Evolutionary conservation across 441 rosid genomes (phyloP).

Genomic region (Francoa sonchifolia): DNA sequence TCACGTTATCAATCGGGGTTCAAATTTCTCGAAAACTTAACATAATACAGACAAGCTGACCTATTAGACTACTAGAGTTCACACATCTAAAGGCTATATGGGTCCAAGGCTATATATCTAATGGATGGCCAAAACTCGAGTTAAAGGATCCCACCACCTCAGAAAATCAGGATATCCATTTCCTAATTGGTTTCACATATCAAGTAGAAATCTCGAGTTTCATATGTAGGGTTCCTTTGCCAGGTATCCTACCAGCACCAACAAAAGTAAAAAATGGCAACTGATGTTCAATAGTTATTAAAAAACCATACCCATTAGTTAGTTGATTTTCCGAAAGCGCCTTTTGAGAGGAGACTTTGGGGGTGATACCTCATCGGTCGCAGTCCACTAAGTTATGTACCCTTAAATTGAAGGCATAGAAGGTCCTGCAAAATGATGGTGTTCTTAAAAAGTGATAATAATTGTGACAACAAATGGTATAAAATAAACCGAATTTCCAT

Average conservation of each 20-base stretch:
- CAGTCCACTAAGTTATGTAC: too few species aligned
- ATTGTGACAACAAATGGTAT: too few species aligned
- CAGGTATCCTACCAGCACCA: constrained; percentile 22
- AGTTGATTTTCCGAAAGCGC: constrained; percentile 15
- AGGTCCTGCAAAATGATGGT: constrained; percentile 26
- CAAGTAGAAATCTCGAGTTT: constrained; percentile 12
- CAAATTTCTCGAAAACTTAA: too few species aligned
- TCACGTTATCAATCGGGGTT: too few species aligned
- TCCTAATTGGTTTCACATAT: constrained; percentile 13
- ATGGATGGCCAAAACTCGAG: too few species aligned
- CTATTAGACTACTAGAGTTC: too few species aligned
- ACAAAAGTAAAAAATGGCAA: constrained; percentile 13
- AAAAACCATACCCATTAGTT: constrained; percentile 4
- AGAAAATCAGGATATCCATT: constrained; percentile 18
- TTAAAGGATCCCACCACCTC: constrained; percentile 51
- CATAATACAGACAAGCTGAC: too few species aligned
- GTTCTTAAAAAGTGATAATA: constrained; percentile 27
- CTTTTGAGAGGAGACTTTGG: constrained; percentile 14
- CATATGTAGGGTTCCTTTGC: constrained; percentile 23
- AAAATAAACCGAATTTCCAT: constrained; percentile 19
- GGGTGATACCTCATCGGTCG: too few species aligned
- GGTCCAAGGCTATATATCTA: too few species aligned
- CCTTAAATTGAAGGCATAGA: constrained; percentile 13
- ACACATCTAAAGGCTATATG: too few species aligned
- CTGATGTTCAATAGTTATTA: constrained; percentile 8